Base-by-base conservation (phyloP, 2,329 filamentous ascomycete genomes). In the Trichoderma endophyticum region DNA sequence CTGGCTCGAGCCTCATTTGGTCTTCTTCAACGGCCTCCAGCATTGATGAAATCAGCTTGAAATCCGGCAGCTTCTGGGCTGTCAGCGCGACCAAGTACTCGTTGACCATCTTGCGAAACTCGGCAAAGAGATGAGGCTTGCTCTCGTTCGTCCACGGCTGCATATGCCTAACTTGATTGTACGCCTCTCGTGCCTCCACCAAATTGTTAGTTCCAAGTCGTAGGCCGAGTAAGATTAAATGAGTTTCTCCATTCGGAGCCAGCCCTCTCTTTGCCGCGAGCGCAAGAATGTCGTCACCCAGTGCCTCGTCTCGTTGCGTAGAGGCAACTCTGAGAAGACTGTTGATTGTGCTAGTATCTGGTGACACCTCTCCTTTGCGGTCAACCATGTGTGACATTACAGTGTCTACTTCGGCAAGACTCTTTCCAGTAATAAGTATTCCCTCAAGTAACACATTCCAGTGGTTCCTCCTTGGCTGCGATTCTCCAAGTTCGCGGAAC, bases 381-480 rank as follows among this genome's bases (percentile, higher is more conserved):
- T 88, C 84, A 72, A 96, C 88, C 89, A 95, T 94, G 75, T 90
- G 88, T 87, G 73, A 95, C 86, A 78, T 93, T 90, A 79, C 93
- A 24, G 72, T 75, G 56, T 79, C 76, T 12, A 82, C 79, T 56
- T 81, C 78, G 15, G 76, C 89, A 1, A 92, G 88, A 1, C 90
- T 89, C 78, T 91, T 92, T 24, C 91, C 92, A 70, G 87, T 80
- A 11, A 90, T 88, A 8, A 91, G 86, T 14, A 92, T 90, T 34
- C 93, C 91, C 90, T 93, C 88, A 57, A 96, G 87, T 14, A 93
- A 84, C 14, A 91, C 86, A 77, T 96, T 91, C 90, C 92, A 94
- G 26, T 87, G 86, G 36, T 85, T 81, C 74, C 91, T 89, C 56
- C 77, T 78, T 6, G 83, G 85, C 67, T 80, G 82, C 59, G 78